Base-by-base conservation (phyloP, 2,329 filamentous ascomycete species). In the Colletotrichum theobromicola region DNA sequence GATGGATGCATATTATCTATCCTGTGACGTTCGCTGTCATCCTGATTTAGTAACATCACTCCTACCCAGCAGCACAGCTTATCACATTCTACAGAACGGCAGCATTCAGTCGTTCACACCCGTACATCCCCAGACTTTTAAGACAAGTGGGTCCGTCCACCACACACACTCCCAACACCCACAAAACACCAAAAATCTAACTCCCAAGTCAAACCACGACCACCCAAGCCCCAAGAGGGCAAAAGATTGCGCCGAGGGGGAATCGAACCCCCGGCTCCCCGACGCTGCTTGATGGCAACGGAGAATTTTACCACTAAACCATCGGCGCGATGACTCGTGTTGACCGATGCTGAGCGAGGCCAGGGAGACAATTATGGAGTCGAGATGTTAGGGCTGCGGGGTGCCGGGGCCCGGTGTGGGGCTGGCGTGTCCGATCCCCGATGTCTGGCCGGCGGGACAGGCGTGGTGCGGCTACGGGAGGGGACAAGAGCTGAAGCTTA, bases 301-400 rank as follows among this genome's bases (percentile, higher is more conserved):
- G 70, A 73, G 70, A 73, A 73, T 73, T 73, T 73, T 73, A 73
- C 70, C 71, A 70, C 71, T 74, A 74, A 74, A 74, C 71, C 71
- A 74, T 74, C 67, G 71, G 67, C 71, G 71, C 71, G 18, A 35
- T 57, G 15, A 37, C 58, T 61, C 67, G 28, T 73, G 35, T 21
- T 37, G 5, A 53, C 28, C 21, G 66, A 60, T 70, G 50, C 3
- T 1, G 0, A 1, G 0, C 0, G 0, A 0, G 0, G 13, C 8
- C 2, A 10, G 15, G 1, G 26, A 13, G 46, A 13, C 5, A 4
- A 9, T 10, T 16, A 65, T 35, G 28, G 0, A 3, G 21, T 24
- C 13, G 32, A 24, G 37, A 58, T 58, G n/a, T 42, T 58, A 13
- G 64, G 50, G 64, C 50, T 58, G 32, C 26, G 8, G 28, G 15